phyloP scores from a whole-genome alignment of 2,329 filamentous ascomycete species.

The Scedosporium apiospermum region DNA sequence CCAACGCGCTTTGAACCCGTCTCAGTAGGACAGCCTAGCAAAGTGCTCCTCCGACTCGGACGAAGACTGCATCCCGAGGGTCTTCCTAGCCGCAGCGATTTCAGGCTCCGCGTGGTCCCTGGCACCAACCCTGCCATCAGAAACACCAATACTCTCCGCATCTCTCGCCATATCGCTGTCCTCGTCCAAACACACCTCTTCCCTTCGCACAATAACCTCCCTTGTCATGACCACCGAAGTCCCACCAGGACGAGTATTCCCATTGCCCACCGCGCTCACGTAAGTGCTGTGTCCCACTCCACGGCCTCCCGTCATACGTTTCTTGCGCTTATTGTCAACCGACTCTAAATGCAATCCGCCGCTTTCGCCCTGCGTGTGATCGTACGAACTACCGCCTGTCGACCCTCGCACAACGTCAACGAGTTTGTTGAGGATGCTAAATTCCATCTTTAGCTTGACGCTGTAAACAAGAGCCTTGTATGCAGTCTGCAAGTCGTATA shows the following conservation, averaged over 20 bases:
- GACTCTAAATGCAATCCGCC: background rate
- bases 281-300: background rate
- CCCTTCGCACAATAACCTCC: background rate
- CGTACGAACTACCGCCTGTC: background rate
- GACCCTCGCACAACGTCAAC: conserved; percentile 16
- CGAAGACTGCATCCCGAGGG: background rate
- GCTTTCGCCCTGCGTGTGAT: background rate
- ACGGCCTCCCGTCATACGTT: background rate
- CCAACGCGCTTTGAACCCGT: no score
- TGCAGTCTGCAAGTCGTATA: conserved; percentile 22
- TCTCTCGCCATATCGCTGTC: background rate
- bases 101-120: background rate
- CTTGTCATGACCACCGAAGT: background rate
- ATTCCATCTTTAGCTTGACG: conserved; percentile 27
- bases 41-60: background rate
- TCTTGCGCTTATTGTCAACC: background rate
- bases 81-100: background rate
- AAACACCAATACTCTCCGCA: background rate
- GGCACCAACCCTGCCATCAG: background rate
- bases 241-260: background rate
- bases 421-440: conserved; percentile 23
- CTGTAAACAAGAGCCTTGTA: conserved; percentile 25
- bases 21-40: background rate
- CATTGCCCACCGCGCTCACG: background rate
- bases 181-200: background rate